phyloP scores from a whole-genome alignment of 371 early-diverging fungal genomes.

The Mortierella sp. region DNA sequence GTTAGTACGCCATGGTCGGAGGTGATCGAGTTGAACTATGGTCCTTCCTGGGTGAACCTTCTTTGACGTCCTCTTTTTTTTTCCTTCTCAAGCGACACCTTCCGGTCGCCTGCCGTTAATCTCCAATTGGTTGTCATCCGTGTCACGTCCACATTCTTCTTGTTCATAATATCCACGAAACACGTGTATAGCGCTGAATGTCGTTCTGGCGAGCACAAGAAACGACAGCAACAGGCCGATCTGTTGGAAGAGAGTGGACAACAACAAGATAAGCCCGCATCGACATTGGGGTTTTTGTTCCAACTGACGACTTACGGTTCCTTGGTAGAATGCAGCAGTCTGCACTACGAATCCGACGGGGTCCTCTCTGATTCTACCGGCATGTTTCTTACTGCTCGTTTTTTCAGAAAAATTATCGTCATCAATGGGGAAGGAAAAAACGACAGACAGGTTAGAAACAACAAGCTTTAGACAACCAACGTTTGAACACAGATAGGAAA shows the following conservation, averaged over 20 bases:
- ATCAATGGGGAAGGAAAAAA: neutral
- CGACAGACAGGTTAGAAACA: neutral
- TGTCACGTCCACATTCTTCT: constrained; percentile 4
- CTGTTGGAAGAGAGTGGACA: neutral
- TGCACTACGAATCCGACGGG: constrained; percentile 85
- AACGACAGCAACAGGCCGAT: neutral
- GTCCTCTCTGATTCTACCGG: constrained; percentile 79
- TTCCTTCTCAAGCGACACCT: too few species aligned
- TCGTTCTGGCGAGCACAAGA: neutral
- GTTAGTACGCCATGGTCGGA: neutral
- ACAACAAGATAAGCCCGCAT: neutral
- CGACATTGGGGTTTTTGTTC: neutral
- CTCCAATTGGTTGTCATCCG: neutral
- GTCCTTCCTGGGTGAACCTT: neutral
- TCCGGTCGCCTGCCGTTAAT: neutral
- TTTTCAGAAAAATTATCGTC: neutral
- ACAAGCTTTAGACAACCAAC: neutral
- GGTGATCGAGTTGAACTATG: neutral
- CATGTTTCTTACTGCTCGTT: constrained; percentile 66
- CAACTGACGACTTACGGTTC: constrained; percentile 65
- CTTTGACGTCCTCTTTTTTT: neutral
- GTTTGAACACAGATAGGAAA: neutral
- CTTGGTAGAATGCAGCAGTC: constrained; percentile 77
- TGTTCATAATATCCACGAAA: neutral
- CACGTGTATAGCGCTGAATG: constrained; percentile 8